Percentiles rank a stretch among this genome's conserved stretches.
Conservation (phyloP, 257 asterid genomes). For the Salvia splendens region DNA sequence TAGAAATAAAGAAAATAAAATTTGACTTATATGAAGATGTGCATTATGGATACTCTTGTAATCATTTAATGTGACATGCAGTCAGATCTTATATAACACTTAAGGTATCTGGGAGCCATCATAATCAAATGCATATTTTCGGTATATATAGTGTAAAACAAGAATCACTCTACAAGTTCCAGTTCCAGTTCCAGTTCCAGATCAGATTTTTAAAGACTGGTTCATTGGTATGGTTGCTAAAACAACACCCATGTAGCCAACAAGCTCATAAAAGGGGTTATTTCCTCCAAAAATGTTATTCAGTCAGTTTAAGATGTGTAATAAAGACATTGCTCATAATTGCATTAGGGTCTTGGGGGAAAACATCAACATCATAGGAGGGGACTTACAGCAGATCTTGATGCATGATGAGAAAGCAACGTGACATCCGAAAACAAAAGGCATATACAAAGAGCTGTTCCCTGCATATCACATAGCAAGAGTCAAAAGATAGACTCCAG, state of each 20-base stretch:
- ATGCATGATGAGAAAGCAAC: slow-evolving; percentile 61
- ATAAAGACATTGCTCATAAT: not conserved
- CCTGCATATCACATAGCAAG: slow-evolving; percentile 55
- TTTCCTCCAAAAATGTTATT: not conserved
- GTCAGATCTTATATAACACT: slow-evolving; percentile 8
- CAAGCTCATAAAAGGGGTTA: not conserved
- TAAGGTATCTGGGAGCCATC: slow-evolving; percentile 8
- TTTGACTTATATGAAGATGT: slow-evolving; percentile 6
- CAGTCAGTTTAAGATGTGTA: not conserved
- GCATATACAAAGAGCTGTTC: slow-evolving; percentile 78
- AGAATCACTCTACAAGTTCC: slow-evolving; percentile 2
- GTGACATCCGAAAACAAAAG: slow-evolving; percentile 89
- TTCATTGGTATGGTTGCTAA: not conserved
- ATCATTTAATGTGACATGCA: slow-evolving; percentile 18
- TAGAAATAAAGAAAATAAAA: not conserved
- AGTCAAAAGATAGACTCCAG: slow-evolving; percentile 27
- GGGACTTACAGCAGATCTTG: slow-evolving; percentile 76
- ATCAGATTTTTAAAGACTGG: slow-evolving; percentile 12
- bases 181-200: slow-evolving; percentile 3
- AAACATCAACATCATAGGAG: not conserved
- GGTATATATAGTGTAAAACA: not conserved
- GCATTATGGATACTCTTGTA: not conserved
- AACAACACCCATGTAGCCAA: slow-evolving; percentile 4
- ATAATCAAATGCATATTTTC: slow-evolving; percentile 16
- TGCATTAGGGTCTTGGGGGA: slow-evolving; percentile 22